A percentile compares a stretch with the other conserved stretches of the same genome.
phyloP scores from a whole-genome alignment of 306 rosid species.

The Psophocarpus tetragonolobus region DNA sequence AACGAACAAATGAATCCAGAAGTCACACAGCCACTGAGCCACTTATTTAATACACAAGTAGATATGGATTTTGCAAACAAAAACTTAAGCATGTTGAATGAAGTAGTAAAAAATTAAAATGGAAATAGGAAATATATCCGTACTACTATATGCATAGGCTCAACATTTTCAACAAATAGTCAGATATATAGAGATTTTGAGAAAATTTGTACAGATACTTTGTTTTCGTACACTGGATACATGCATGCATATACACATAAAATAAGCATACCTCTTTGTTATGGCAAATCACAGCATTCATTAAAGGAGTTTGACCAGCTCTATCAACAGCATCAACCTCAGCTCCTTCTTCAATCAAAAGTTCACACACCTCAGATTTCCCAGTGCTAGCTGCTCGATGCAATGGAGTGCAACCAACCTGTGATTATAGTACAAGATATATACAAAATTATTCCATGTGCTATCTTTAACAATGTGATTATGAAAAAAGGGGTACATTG shows the following conservation, averaged over 20 bases:
- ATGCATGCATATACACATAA: background rate
- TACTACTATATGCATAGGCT: background rate
- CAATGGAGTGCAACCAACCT: constrained; percentile 96
- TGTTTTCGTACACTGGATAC: no score
- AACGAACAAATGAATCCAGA: background rate
- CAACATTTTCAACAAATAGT: no score
- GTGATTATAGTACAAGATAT: constrained; percentile 34
- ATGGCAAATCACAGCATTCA: constrained; percentile 80
- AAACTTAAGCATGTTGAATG: background rate
- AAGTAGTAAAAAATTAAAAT: background rate
- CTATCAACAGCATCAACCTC: constrained; percentile 78
- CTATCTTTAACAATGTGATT: constrained; percentile 19
- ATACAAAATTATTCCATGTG: background rate
- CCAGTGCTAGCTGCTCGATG: constrained; percentile 95
- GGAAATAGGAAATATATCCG: background rate
- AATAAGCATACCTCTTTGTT: constrained; percentile 69
- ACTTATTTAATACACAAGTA: background rate
- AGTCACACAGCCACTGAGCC: no score
- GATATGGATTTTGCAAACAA: background rate
- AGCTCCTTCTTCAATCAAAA: constrained; percentile 96
- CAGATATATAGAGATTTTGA: background rate
- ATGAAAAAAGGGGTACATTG: background rate
- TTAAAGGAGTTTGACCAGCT: constrained; percentile 84
- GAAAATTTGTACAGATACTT: background rate
- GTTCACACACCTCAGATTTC: constrained; percentile 76